These are phyloP conservation scores for Byssothecium circinans DNA, from an alignment of 2,329 filamentous ascomycete genomes.

Conservation along the genomic window DNA sequence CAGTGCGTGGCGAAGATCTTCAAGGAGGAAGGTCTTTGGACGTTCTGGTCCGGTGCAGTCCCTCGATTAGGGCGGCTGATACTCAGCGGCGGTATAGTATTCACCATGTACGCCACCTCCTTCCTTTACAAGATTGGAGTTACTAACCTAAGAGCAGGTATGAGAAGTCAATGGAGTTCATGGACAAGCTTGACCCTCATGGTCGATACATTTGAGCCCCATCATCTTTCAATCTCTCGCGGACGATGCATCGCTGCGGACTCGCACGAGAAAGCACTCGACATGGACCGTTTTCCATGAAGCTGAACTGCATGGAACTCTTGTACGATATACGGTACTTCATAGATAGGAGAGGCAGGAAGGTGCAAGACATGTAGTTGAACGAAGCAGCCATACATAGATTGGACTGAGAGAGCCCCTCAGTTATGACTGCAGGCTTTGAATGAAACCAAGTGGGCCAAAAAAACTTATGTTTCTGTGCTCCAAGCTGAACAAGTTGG, in stretches of 20 bases:
- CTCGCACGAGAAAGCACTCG: not conserved
- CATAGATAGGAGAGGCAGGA: not conserved
- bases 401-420: too few species aligned
- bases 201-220: constrained; percentile 67
- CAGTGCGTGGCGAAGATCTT: constrained; percentile 81
- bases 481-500: too few species aligned
- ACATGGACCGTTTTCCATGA: not conserved
- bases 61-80: constrained; percentile 83
- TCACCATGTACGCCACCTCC: constrained; percentile 71
- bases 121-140: constrained; percentile 7
- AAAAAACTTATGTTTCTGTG: too few species aligned
- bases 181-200: constrained; percentile 79
- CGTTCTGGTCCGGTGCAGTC: constrained; percentile 91
- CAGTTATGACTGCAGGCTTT: not conserved
- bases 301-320: not conserved
- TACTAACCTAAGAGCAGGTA: constrained; percentile 55
- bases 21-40: constrained; percentile 83
- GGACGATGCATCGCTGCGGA: too few species aligned
- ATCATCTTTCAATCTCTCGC: too few species aligned
- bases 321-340: not conserved
- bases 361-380: not conserved
- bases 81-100: constrained; percentile 93
- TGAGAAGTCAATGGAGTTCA: constrained; percentile 91
- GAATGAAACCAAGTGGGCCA: too few species aligned
- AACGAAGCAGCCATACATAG: not conserved